phyloP scores from a whole-genome alignment of 2,329 filamentous ascomycete species.

The Colletotrichum truncatum region DNA sequence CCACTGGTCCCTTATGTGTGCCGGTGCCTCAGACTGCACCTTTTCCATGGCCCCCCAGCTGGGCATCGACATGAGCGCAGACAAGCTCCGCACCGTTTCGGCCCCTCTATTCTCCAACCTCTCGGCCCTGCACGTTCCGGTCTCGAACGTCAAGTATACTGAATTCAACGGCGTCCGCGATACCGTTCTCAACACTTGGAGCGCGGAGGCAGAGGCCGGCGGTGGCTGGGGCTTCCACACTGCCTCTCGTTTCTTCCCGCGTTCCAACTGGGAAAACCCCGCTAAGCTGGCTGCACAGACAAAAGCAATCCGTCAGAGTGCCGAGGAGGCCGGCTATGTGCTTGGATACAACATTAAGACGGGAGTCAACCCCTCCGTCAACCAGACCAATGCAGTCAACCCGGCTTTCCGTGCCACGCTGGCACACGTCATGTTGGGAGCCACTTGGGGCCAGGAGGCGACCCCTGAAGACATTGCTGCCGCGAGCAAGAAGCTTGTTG shows the following conservation, averaged over 20 bases:
- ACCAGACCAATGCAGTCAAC: conserved; percentile 45
- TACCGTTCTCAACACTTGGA: conserved; percentile 36
- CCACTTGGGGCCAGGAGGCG: conserved; percentile 36
- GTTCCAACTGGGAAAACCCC: conserved; percentile 36
- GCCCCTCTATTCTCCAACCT: conserved; percentile 41
- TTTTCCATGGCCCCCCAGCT: conserved; percentile 33
- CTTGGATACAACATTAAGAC: conserved; percentile 32
- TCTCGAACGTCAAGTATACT: conserved; percentile 39
- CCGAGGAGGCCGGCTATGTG: conserved; percentile 10
- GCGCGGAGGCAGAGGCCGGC: conserved; percentile 31
- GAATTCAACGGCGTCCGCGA: conserved; percentile 38
- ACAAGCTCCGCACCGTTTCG: conserved; percentile 45
- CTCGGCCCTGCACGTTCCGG: conserved; percentile 32
- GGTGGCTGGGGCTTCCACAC: conserved; percentile 15
- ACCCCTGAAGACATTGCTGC: conserved; percentile 36
- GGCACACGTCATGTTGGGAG: conserved; percentile 42
- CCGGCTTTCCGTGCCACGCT: conserved; percentile 51
- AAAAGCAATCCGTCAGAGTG: conserved; percentile 33
- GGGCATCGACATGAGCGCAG: conserved; percentile 33
- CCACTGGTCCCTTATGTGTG: conserved; percentile 40
- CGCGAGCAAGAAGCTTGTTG: conserved; percentile 38
- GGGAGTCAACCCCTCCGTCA: conserved; percentile 36
- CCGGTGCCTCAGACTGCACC: conserved; percentile 36
- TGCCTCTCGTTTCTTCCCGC: conserved; percentile 33
- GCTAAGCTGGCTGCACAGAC: conserved; percentile 30